Conservation (phyloP, 129 eudicot genomes). For the Rutidosis leptorrhynchoides region DNA sequence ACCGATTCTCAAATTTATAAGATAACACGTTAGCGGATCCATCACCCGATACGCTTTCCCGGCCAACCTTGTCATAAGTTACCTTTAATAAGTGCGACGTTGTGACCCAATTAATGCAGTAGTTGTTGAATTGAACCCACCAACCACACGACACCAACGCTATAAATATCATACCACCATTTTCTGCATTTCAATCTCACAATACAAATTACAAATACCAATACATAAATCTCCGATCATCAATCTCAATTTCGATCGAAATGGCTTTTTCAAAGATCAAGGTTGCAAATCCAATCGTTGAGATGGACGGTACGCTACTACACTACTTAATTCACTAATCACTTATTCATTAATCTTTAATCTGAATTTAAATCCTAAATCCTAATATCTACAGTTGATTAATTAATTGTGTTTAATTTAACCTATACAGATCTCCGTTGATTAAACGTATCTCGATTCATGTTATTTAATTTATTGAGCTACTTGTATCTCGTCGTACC, state of each 20-base stretch:
- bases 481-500: conserved; percentile 2
- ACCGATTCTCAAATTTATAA: too few species aligned
- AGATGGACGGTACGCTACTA: conserved; percentile 77
- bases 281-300: conserved; percentile 93
- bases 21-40: too few species aligned
- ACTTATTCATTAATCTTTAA: neutral
- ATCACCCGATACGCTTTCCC: too few species aligned
- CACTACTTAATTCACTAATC: neutral
- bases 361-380: too few species aligned
- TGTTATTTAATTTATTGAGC: neutral
- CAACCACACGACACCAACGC: conserved; percentile 10
- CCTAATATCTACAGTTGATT: conserved; percentile 10
- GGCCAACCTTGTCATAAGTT: too few species aligned
- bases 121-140: conserved; percentile 21
- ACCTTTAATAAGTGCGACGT: too few species aligned
- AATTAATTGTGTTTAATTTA: conserved; percentile 10
- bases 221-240: conserved; percentile 5
- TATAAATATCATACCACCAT: conserved; percentile 8
- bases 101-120: conserved; percentile 22
- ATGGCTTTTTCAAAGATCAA: conserved; percentile 90
- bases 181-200: conserved; percentile 18
- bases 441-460: neutral
- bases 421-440: neutral
- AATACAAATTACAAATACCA: neutral
- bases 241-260: neutral